A percentile compares a stretch with the other conserved stretches of the same genome.
These are phyloP conservation scores for Pseudonitzschia multiseries DNA, from an alignment of 108 stramenopile genomes.

Conservation along the genomic window DNA sequence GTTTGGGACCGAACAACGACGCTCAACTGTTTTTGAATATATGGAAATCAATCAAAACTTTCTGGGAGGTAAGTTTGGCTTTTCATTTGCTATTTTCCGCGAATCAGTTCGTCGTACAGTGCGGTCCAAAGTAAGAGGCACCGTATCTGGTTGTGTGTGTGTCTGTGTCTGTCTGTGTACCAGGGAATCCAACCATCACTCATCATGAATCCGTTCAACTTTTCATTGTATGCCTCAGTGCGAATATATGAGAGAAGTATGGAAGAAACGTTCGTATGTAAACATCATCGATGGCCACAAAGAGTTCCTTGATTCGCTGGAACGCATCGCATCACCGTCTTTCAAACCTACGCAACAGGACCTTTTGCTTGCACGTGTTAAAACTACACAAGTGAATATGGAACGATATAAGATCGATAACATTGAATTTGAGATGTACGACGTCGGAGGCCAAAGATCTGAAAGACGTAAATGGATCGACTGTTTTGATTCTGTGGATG, in stretches of 20 bases:
- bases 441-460: constrained; percentile 90
- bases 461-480: constrained; percentile 93
- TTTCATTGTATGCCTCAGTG: constrained; percentile 30
- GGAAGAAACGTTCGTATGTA: constrained; percentile 74
- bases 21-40: constrained; percentile 81
- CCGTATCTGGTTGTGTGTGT: too few relatives aligned
- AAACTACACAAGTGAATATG: constrained; percentile 95
- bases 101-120: too few relatives aligned
- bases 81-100: not conserved
- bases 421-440: constrained; percentile 95
- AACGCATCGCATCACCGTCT: constrained; percentile 70
- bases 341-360: constrained; percentile 92
- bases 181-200: not conserved
- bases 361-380: constrained; percentile 92
- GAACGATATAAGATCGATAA: constrained; percentile 87
- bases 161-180: not conserved
- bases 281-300: constrained; percentile 89
- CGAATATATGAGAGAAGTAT: constrained; percentile 65
- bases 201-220: not conserved
- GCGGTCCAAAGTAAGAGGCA: too few relatives aligned
- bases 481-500: constrained; percentile 95
- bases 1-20: constrained; percentile 80
- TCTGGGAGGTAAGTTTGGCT: constrained; percentile 79
- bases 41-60: constrained; percentile 67
- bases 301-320: constrained; percentile 80